Evolutionary conservation across 2,329 filamentous ascomycete species (phyloP).

Genomic region (Lachnellula occidentalis): DNA sequence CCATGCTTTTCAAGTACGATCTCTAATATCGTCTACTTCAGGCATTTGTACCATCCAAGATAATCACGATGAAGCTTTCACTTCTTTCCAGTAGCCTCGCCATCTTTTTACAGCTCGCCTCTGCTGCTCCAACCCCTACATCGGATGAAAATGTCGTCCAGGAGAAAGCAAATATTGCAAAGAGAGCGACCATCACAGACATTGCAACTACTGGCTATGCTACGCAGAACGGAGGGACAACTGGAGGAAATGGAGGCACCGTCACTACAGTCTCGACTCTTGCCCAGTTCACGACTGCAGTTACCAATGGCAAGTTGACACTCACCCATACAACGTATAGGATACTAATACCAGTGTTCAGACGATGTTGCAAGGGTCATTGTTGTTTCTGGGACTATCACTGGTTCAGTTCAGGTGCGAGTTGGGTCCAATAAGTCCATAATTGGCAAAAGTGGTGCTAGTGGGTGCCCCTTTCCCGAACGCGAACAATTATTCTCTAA

Average conservation of each 20-base stretch:
- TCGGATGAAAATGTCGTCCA: slow-evolving; percentile 34
- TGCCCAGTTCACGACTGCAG: slow-evolving; percentile 36
- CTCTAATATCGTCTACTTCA: too few relatives aligned
- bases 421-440: slow-evolving; percentile 41
- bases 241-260: slow-evolving; percentile 40
- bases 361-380: slow-evolving; percentile 40
- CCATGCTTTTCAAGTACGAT: too few relatives aligned
- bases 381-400: slow-evolving; percentile 37
- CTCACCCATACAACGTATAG: too few relatives aligned
- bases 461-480: slow-evolving; percentile 3
- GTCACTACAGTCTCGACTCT: slow-evolving; percentile 42
- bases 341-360: too few relatives aligned
- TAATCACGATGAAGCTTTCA: slow-evolving; percentile 43
- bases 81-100: slow-evolving; percentile 38
- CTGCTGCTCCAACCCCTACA: slow-evolving; percentile 46
- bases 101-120: slow-evolving; percentile 40
- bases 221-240: slow-evolving; percentile 43
- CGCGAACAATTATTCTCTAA: neutral
- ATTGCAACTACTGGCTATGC: slow-evolving; percentile 38
- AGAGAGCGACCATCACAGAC: slow-evolving; percentile 39
- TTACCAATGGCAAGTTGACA: slow-evolving; percentile 24
- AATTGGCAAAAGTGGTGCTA: slow-evolving; percentile 41
- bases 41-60: too few relatives aligned
- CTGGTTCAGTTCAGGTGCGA: slow-evolving; percentile 14
- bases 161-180: slow-evolving; percentile 25